phyloP scores from a whole-genome alignment of 2,329 filamentous ascomycete genomes.

The Thielaviopsis euricoi region DNA sequence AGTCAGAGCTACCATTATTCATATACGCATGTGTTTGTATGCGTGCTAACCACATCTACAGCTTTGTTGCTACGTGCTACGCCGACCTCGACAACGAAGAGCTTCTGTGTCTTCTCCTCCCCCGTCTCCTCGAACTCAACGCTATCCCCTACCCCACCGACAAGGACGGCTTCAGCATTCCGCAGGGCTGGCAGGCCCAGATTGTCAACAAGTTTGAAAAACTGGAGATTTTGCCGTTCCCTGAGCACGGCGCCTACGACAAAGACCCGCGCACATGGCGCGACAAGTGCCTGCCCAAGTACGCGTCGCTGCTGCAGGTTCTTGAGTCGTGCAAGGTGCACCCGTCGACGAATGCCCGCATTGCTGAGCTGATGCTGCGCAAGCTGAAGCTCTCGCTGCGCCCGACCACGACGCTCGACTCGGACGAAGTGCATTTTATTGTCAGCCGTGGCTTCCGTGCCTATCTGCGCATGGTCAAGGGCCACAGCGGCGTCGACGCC shows the following conservation, averaged over 20 bases:
- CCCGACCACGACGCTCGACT: slow-evolving; percentile 40
- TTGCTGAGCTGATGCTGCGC: slow-evolving; percentile 46
- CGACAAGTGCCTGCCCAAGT: slow-evolving; percentile 47
- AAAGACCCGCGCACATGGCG: slow-evolving; percentile 46
- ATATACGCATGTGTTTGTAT: no score
- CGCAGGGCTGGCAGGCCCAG: slow-evolving; percentile 55
- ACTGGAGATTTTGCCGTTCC: slow-evolving; percentile 47
- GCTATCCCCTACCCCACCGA: slow-evolving; percentile 37
- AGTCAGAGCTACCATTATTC: no score
- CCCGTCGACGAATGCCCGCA: slow-evolving; percentile 47
- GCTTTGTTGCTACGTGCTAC: slow-evolving; percentile 65
- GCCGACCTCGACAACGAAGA: slow-evolving; percentile 47
- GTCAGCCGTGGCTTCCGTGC: slow-evolving; percentile 58
- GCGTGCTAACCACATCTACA: slow-evolving; percentile 20
- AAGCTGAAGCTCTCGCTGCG: slow-evolving; percentile 50
- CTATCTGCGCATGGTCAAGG: slow-evolving; percentile 49
- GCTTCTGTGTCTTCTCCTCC: slow-evolving; percentile 51
- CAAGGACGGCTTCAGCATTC: slow-evolving; percentile 38
- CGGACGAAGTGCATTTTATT: slow-evolving; percentile 54
- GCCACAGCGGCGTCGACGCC: slow-evolving; percentile 39
- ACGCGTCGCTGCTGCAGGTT: slow-evolving; percentile 49
- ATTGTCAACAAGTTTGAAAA: slow-evolving; percentile 54
- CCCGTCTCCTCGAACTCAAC: slow-evolving; percentile 41
- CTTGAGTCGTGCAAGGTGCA: slow-evolving; percentile 45
- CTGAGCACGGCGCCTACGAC: slow-evolving; percentile 44